Evolutionary conservation across 2,329 filamentous ascomycete genomes (phyloP).

Genomic region (Tolypocladium endophyticum): DNA sequence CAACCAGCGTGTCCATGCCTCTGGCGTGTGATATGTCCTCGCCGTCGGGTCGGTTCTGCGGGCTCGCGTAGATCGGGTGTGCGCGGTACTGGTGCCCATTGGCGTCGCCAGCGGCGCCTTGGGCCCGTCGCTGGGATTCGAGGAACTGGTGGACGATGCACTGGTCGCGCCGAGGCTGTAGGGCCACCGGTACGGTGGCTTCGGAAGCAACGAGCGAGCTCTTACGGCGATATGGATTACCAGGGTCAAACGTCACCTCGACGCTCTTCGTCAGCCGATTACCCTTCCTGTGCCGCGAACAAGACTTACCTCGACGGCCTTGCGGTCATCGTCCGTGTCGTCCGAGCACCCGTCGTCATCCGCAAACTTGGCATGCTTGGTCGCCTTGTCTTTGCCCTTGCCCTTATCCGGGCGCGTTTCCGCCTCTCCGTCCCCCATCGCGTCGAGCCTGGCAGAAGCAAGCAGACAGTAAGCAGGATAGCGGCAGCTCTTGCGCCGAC

Average conservation of each 20-base stretch:
- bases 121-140: constrained; percentile 39
- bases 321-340: constrained; percentile 35
- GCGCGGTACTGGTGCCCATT: constrained; percentile 16
- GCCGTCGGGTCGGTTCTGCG: constrained; percentile 6
- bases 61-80: constrained; percentile 15
- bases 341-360: constrained; percentile 22
- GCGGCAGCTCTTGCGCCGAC: constrained; percentile 2
- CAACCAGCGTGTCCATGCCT: constrained; percentile 10
- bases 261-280: background rate
- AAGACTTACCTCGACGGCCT: constrained; percentile 36
- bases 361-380: constrained; percentile 16
- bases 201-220: constrained; percentile 51
- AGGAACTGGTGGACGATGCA: constrained; percentile 58
- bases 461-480: constrained; percentile 2
- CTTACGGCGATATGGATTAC: constrained; percentile 53
- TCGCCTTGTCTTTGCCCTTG: constrained; percentile 4
- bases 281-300: background rate
- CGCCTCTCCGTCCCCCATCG: background rate
- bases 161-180: constrained; percentile 30
- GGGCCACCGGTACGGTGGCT: constrained; percentile 20
- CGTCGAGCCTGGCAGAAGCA: background rate
- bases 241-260: constrained; percentile 52
- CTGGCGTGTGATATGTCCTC: constrained; percentile 8
- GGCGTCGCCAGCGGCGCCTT: constrained; percentile 14
- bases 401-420: background rate